phyloP scores from a whole-genome alignment of 345 rosid genomes.

The Arabidopsis suecica region DNA sequence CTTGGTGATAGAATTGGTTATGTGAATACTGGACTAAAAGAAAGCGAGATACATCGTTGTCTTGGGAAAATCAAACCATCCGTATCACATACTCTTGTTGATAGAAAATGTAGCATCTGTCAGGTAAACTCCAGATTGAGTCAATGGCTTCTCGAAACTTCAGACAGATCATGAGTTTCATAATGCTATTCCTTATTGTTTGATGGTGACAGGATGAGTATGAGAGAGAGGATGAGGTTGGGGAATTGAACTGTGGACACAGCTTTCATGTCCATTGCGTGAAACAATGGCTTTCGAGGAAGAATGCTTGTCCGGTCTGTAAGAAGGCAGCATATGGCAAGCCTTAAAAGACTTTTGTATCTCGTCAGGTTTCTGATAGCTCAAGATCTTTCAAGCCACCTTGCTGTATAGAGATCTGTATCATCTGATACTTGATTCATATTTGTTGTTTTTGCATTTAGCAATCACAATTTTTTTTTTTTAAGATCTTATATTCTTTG shows the following conservation, averaged over 20 bases:
- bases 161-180: not conserved
- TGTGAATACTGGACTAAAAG: slow-evolving; percentile 82
- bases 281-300: slow-evolving; percentile 83
- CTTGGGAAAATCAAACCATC: slow-evolving; percentile 64
- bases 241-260: slow-evolving; percentile 80
- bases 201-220: slow-evolving; percentile 70
- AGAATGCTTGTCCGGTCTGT: slow-evolving; percentile 86
- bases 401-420: slow-evolving; percentile 27
- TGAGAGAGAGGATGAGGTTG: slow-evolving; percentile 65
- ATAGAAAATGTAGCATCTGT: slow-evolving; percentile 84
- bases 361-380: slow-evolving; percentile 19
- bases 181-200: slow-evolving; percentile 8
- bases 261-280: slow-evolving; percentile 78
- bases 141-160: not conserved
- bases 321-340: slow-evolving; percentile 64
- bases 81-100: slow-evolving; percentile 50
- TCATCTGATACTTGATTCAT: slow-evolving; percentile 9
- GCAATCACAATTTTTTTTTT: not conserved
- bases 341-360: slow-evolving; percentile 40
- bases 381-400: slow-evolving; percentile 18
- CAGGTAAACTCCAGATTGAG: slow-evolving; percentile 56
- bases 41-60: slow-evolving; percentile 72
- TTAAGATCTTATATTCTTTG: not conserved
- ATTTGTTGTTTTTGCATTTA: slow-evolving; percentile 7
- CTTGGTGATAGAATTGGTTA: slow-evolving; percentile 88